A percentile compares a stretch with the other conserved stretches of the same genome.
Evolutionary conservation across 345 rosid genomes (phyloP).

Genomic region (Aethionema arabicum): DNA sequence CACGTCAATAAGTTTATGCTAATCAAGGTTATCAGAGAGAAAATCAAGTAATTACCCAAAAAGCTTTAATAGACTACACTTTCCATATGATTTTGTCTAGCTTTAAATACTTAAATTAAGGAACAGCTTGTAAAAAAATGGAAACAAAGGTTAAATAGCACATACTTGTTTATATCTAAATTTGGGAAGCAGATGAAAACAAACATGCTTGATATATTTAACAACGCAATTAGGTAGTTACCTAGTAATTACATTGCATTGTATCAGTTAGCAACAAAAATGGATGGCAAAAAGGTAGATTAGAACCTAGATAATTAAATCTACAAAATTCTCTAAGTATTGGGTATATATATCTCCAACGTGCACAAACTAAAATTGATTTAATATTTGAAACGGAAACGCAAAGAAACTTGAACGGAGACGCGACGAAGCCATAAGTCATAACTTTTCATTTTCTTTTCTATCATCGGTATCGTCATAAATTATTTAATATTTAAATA

Average conservation of each 20-base stretch:
- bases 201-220: constrained; percentile 20
- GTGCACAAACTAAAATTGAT: too few relatives aligned
- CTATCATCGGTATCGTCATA: too few relatives aligned
- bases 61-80: constrained; percentile 30
- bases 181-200: constrained; percentile 28
- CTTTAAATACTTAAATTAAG: constrained; percentile 2
- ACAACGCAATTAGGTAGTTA: constrained; percentile 7
- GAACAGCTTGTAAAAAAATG: constrained; percentile 18
- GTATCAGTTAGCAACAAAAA: constrained; percentile 16
- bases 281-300: constrained; percentile 25
- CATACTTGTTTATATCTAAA: constrained; percentile 25
- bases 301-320: constrained; percentile 22
- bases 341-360: too few relatives aligned
- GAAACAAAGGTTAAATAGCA: constrained; percentile 19
- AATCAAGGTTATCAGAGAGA: background rate
- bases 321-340: constrained; percentile 23
- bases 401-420: too few relatives aligned
- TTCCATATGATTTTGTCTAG: constrained; percentile 17
- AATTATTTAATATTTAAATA: too few relatives aligned
- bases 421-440: too few relatives aligned
- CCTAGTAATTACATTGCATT: background rate
- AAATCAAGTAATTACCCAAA: constrained; percentile 27
- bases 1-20: constrained; percentile 8
- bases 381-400: too few relatives aligned
- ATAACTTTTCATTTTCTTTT: too few relatives aligned